Percentiles rank a stretch among this genome's conserved stretches.
These are phyloP conservation scores for Lepraria neglecta DNA, from an alignment of 495 filamentous ascomycete species.

Conservation along the genomic window DNA sequence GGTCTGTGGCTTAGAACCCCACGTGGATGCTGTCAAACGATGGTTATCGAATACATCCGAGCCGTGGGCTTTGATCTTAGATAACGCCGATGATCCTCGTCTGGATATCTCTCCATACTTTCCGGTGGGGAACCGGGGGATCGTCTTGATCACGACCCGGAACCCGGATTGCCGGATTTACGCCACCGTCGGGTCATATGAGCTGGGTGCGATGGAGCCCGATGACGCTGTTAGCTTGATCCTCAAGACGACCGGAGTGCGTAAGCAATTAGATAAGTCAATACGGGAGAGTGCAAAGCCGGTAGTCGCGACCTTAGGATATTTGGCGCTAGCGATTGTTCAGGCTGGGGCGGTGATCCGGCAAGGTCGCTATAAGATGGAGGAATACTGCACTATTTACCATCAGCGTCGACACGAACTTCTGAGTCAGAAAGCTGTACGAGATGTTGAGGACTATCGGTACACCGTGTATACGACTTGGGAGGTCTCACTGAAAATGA, in stretches of 20 bases:
- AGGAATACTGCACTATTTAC: conserved; percentile 26
- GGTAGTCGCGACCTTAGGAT: conserved; percentile 31
- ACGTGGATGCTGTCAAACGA: neutral
- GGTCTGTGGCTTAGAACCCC: neutral
- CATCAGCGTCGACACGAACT: conserved; percentile 12
- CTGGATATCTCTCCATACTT: conserved; percentile 31
- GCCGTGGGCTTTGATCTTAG: conserved; percentile 14
- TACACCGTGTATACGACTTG: too few species aligned
- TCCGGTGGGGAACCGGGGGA: conserved; percentile 32
- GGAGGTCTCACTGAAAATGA: too few species aligned
- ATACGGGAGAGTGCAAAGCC: conserved; percentile 17
- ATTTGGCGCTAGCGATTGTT: conserved; percentile 31
- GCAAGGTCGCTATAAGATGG: conserved; percentile 24
- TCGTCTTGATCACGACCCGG: conserved; percentile 38
- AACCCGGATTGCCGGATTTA: conserved; percentile 32
- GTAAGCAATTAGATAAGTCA: neutral
- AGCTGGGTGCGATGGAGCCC: conserved; percentile 31
- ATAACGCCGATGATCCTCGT: conserved; percentile 30
- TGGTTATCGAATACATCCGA: conserved; percentile 1
- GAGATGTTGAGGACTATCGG: conserved; percentile 15
- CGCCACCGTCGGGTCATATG: too few species aligned
- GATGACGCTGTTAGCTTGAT: conserved; percentile 33
- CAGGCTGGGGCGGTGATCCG: conserved; percentile 33
- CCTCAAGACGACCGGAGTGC: conserved; percentile 24
- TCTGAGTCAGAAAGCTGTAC: conserved; percentile 12